These are phyloP conservation scores for Stephania cephalantha DNA, from an alignment of 164 flowering plant species.

Conservation along the genomic window DNA sequence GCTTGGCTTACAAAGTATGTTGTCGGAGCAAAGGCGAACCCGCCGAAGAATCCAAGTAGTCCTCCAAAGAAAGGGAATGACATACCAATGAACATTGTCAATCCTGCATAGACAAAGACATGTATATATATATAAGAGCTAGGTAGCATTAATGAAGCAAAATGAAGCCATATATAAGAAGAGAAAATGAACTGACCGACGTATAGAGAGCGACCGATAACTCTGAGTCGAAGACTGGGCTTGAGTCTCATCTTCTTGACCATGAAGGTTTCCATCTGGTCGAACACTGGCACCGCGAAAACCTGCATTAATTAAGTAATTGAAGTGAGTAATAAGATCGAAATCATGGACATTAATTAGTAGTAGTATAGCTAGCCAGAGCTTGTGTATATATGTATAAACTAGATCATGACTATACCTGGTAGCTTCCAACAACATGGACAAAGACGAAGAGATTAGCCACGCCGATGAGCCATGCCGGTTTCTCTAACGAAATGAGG, in stretches of 20 bases:
- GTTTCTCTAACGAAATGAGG: constrained; percentile 46
- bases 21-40: constrained; percentile 66
- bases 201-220: constrained; percentile 36
- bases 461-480: constrained; percentile 45
- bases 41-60: constrained; percentile 66
- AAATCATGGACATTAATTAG: background rate
- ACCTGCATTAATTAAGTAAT: constrained; percentile 24
- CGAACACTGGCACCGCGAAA: constrained; percentile 60
- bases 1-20: constrained; percentile 49
- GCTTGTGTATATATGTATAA: too few relatives aligned
- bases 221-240: constrained; percentile 38
- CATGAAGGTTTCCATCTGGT: constrained; percentile 54
- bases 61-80: constrained; percentile 75
- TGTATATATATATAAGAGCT: background rate
- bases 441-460: constrained; percentile 58
- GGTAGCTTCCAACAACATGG: constrained; percentile 58
- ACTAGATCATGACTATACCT: constrained; percentile 15
- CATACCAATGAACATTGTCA: constrained; percentile 62
- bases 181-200: constrained; percentile 38
- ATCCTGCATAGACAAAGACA: constrained; percentile 32
- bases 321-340: background rate
- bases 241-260: constrained; percentile 37
- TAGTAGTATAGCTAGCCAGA: too few relatives aligned
- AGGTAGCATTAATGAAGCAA: too few relatives aligned
- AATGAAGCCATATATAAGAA: background rate